phyloP scores from a whole-genome alignment of 345 rosid species.

The Rhodamnia argentea region DNA sequence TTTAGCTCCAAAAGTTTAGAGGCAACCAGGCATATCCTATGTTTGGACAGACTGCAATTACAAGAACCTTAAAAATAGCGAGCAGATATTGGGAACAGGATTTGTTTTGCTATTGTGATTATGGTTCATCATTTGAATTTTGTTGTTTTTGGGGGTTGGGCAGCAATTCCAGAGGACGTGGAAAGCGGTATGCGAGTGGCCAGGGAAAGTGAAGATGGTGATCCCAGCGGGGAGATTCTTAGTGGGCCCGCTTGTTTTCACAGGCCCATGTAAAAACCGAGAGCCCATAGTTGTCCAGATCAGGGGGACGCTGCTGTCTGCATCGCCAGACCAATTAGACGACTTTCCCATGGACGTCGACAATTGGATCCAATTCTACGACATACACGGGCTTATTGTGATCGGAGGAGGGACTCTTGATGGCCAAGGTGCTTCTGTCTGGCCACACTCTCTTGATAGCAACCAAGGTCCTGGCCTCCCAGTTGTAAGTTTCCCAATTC shows the following conservation, averaged over 20 bases:
- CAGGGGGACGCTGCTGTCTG: slow-evolving; percentile 24
- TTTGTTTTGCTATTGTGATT: neutral
- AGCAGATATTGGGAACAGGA: neutral
- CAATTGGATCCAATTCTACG: slow-evolving; percentile 46
- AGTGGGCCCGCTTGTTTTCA: slow-evolving; percentile 17
- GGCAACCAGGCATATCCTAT: neutral
- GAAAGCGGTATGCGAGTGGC: slow-evolving; percentile 22
- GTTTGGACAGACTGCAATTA: neutral
- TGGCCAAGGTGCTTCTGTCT: slow-evolving; percentile 49
- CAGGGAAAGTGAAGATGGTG: slow-evolving; percentile 25
- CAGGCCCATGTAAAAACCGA: slow-evolving; percentile 31
- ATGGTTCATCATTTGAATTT: neutral
- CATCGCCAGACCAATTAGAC: slow-evolving; percentile 7
- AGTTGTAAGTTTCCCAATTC: slow-evolving; percentile 7
- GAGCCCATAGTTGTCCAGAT: slow-evolving; percentile 22
- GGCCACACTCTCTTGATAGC: slow-evolving; percentile 12
- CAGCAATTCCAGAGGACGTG: slow-evolving; percentile 30
- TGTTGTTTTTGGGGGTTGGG: neutral
- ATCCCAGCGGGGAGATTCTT: slow-evolving; percentile 27
- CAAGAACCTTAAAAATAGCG: neutral
- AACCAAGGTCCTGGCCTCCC: slow-evolving; percentile 7
- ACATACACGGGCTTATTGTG: slow-evolving; percentile 28
- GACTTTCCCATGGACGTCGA: slow-evolving; percentile 5
- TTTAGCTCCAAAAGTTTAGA: neutral
- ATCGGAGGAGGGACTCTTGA: slow-evolving; percentile 52